Evolutionary conservation across 1,284 basidiomycete genomes (phyloP), one percentile per base, ranked within the genome.

Genomic region (Microbotryum violaceum): DNA sequence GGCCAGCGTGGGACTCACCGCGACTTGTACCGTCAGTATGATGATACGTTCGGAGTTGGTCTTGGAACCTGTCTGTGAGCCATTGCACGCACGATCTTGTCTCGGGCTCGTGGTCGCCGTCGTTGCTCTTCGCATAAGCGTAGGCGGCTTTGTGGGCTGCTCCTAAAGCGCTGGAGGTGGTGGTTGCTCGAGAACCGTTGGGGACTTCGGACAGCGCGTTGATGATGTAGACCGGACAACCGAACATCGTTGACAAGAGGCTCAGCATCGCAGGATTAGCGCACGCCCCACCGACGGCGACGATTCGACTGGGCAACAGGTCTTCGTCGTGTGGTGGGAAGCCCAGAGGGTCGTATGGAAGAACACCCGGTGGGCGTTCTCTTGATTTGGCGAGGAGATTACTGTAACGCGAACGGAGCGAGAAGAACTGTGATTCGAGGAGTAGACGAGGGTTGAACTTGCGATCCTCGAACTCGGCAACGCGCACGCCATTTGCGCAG

Each of bases 401-500:
- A 7, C 48, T 49, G 23, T 29, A 49, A 21, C 18, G 21, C 10
- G 52, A 45, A 51, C 25, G 23, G 29, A 20, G 20, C 10, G 25
- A 25, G n/a, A 29, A 20, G 54, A 31, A n/a, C 10, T 27, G 66
- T 16, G 58, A 59, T 42, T 68, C 66, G 52, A 68, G 25, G 4
- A 68, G 23, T 21, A 68, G 61, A 25, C 88, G 82, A 1, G 88
- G 88, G 75, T 90, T 90, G 16, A 86, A 86, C 46, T 88, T 84
- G 33, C 89, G 81, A 74, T 90, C 88, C 31, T 87, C 82, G 76
- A 89, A 89, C 73, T 90, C 88, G 68, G 83, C 84, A 53, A 88
- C 87, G 72, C 88, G 87, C 72, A 88, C 81, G 9, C 88, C 88
- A 0, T 83, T 87, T 73, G 89, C 87, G 75, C 89, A 89, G 27